Evolutionary conservation across 163 green algal species (phyloP), one percentile per base, ranked within the genome.

Genomic region (Trebouxia gelatinosa): DNA sequence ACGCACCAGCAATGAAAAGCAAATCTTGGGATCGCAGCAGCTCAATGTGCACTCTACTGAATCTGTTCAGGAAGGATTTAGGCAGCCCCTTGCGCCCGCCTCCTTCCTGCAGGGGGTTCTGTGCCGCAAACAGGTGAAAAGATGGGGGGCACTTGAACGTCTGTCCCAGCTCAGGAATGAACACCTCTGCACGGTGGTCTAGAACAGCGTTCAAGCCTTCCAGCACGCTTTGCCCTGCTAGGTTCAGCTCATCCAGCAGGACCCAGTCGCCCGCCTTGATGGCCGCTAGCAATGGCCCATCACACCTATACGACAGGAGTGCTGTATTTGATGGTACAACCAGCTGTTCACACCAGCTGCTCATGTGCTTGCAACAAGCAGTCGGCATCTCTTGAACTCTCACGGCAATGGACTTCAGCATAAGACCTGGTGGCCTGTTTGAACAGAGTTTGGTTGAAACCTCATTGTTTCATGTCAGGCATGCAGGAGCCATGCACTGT

Each of bases 221-320:
- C 68, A 99, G 85, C 46, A 99, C 92, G 29, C 84, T 91, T 85
- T 99, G 96, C 23, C 87, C 88, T 11, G 96, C 96, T 26, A 99
- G 88, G 84, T 99, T 99, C n/a, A 99, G 90, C 88, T 99, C 96
- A 78, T 99, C 96, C 26, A 99, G 90, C 59, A 99, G 90, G 34
- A 99, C 93, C 96, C 96, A 99, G 68, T 90, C 70, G 6, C 96
- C 96, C 0, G 81, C 67, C 58, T 88, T 87, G 21, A 98, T 85
- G 0, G 93, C 93, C 7, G 64, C 65, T 70, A 98, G 88, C 85
- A 98, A 83, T 29, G 94, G 93, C 7, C 94, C 94, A 66, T 97
- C 91, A 57, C 85, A 84, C 84, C 80, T 85, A 79, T 40, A n/a
- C n/a, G n/a, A n/a, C n/a, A n/a, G n/a, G n/a, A n/a, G n/a, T n/a